These are phyloP conservation scores for Cylindrotheca closterium DNA, from an alignment of 108 stramenopile genomes.

Conservation along the genomic window DNA sequence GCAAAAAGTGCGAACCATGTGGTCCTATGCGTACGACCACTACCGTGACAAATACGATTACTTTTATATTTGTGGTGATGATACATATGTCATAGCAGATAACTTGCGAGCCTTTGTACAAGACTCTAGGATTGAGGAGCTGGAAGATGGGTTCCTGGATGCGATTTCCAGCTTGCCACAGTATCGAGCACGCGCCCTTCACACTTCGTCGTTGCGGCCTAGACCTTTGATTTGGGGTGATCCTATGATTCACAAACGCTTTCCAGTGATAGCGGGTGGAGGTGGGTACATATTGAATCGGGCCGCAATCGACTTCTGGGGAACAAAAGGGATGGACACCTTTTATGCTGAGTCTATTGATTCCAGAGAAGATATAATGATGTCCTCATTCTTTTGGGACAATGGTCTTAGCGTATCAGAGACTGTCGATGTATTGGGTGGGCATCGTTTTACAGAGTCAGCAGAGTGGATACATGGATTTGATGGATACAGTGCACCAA, in stretches of 20 bases:
- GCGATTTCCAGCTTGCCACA: neutral
- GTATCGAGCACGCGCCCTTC: too few relatives aligned
- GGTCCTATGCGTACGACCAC: slow-evolving; percentile 63
- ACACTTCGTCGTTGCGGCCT: too few relatives aligned
- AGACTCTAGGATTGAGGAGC: too few relatives aligned
- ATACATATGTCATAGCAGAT: slow-evolving; percentile 79
- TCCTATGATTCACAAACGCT: neutral
- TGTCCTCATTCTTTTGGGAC: neutral
- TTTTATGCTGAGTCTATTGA: neutral
- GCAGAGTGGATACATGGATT: neutral
- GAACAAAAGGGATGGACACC: neutral
- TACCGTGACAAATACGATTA: slow-evolving; percentile 62
- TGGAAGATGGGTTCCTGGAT: neutral
- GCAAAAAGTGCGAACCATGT: slow-evolving; percentile 51
- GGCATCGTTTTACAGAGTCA: neutral
- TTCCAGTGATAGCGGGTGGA: slow-evolving; percentile 2
- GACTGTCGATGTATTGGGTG: neutral
- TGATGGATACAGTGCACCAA: neutral
- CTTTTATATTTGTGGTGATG: slow-evolving; percentile 75
- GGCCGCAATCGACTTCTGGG: slow-evolving; percentile 2
- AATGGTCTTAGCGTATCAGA: neutral
- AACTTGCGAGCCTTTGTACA: too few relatives aligned
- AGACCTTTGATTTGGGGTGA: slow-evolving; percentile 4
- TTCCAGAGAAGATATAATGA: neutral
- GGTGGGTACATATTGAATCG: slow-evolving; percentile 10